Evolutionary conservation across 306 rosid genomes (phyloP).

Genomic region (Mimosa bimucronata): DNA sequence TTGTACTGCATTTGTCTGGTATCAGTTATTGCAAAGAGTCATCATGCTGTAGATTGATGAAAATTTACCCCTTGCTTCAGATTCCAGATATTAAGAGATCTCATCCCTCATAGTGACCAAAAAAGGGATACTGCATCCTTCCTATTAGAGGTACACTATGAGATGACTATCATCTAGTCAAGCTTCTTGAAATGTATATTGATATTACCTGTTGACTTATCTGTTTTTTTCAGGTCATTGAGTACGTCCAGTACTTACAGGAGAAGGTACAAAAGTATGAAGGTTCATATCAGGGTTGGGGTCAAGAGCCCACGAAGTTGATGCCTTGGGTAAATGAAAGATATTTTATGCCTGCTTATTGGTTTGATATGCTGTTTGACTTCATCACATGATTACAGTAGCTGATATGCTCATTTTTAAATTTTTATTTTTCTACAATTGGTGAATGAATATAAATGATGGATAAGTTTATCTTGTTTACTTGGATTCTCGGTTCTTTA

Average conservation of each 20-base stretch:
- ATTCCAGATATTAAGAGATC: conserved; percentile 98
- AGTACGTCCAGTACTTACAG: conserved; percentile 91
- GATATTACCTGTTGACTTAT: conserved; percentile 16
- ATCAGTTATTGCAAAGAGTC: conserved; percentile 23
- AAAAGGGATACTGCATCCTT: conserved; percentile 97
- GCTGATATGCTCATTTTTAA: neutral
- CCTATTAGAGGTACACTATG: conserved; percentile 75
- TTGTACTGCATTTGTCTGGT: conserved; percentile 6
- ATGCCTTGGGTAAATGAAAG: conserved; percentile 87
- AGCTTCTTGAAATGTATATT: neutral
- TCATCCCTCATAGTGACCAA: conserved; percentile 94
- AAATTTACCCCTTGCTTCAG: conserved; percentile 54
- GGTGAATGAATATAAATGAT: neutral
- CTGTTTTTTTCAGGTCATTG: conserved; percentile 76
- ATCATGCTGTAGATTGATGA: conserved; percentile 34
- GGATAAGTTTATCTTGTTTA: conserved; percentile 3
- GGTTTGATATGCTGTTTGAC: neutral
- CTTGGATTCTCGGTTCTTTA: neutral
- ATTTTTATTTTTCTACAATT: neutral
- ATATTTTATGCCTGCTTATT: conserved; percentile 1
- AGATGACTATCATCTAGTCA: conserved; percentile 4
- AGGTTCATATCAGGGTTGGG: conserved; percentile 91
- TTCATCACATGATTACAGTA: conserved; percentile 5
- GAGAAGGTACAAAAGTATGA: conserved; percentile 85
- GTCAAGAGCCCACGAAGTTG: conserved; percentile 82